Conservation (phyloP, 495 filamentous ascomycete species). For the Xylaria castorea region DNA sequence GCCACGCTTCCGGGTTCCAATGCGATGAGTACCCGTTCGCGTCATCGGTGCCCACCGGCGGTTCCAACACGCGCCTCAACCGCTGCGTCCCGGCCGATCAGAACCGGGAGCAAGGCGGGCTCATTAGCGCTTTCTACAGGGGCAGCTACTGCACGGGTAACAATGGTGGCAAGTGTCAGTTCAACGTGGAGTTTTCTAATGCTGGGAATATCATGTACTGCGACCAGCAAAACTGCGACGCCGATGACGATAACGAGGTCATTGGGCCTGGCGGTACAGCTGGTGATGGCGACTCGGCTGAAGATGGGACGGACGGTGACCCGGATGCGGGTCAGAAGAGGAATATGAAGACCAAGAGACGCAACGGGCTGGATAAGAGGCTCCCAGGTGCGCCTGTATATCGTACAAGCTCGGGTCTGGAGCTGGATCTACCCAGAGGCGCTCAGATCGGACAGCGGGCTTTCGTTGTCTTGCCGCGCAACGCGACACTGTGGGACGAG, state of each 20-base stretch:
- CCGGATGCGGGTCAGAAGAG: constrained; percentile 11
- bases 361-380: constrained; percentile 8
- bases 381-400: constrained; percentile 1
- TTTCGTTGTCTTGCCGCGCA: constrained; percentile 19
- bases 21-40: constrained; percentile 18
- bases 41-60: not conserved
- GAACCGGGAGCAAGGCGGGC: constrained; percentile 18
- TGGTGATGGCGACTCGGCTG: constrained; percentile 8
- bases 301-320: not conserved
- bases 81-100: constrained; percentile 11
- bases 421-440: not conserved
- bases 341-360: constrained; percentile 2
- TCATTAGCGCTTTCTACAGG: constrained; percentile 12
- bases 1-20: not conserved
- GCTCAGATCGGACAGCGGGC: constrained; percentile 17
- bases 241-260: constrained; percentile 7
- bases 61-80: constrained; percentile 2
- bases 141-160: constrained; percentile 16
- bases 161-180: constrained; percentile 13
- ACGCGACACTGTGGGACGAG: constrained; percentile 16
- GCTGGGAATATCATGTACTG: constrained; percentile 12
- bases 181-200: constrained; percentile 9
- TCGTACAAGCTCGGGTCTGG: constrained; percentile 11
- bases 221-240: constrained; percentile 1
- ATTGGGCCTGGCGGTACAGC: not conserved